A percentile compares a stretch with the other conserved stretches of the same genome.
Evolutionary conservation across 495 filamentous ascomycete species (phyloP).

Genomic region (Cudoniella acicularis): DNA sequence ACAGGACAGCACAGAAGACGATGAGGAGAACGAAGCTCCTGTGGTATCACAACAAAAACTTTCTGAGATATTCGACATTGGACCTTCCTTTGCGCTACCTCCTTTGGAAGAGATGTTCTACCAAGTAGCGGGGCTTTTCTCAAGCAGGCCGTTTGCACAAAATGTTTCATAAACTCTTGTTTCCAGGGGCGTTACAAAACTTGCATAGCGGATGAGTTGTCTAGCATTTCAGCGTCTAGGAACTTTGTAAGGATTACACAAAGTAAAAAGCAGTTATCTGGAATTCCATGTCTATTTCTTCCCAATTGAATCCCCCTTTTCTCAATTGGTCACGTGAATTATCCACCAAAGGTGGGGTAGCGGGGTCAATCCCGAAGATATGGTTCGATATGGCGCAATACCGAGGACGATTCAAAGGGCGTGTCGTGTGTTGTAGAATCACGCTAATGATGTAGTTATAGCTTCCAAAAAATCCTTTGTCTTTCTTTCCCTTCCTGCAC

Average conservation of each 20-base stretch:
- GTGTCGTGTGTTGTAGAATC: background rate
- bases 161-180: slow-evolving; percentile 6
- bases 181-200: background rate
- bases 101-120: slow-evolving; percentile 75
- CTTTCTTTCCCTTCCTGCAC: background rate
- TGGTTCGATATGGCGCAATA: background rate
- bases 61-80: slow-evolving; percentile 68
- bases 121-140: slow-evolving; percentile 61
- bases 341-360: background rate
- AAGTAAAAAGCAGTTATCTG: slow-evolving; percentile 8
- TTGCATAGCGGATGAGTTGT: slow-evolving; percentile 18
- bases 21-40: slow-evolving; percentile 38
- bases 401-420: background rate
- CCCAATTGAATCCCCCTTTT: no score
- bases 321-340: background rate
- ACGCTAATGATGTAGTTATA: no score
- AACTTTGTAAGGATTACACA: slow-evolving; percentile 1
- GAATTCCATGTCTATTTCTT: slow-evolving; percentile 2
- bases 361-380: background rate
- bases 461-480: background rate
- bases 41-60: slow-evolving; percentile 63
- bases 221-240: slow-evolving; percentile 14
- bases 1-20: background rate
- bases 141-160: slow-evolving; percentile 37
- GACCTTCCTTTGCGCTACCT: slow-evolving; percentile 71